Evolutionary conservation across 352 stramenopile species (phyloP), one percentile per base, ranked within the genome.

Genomic region (Phytophthora quininea): DNA sequence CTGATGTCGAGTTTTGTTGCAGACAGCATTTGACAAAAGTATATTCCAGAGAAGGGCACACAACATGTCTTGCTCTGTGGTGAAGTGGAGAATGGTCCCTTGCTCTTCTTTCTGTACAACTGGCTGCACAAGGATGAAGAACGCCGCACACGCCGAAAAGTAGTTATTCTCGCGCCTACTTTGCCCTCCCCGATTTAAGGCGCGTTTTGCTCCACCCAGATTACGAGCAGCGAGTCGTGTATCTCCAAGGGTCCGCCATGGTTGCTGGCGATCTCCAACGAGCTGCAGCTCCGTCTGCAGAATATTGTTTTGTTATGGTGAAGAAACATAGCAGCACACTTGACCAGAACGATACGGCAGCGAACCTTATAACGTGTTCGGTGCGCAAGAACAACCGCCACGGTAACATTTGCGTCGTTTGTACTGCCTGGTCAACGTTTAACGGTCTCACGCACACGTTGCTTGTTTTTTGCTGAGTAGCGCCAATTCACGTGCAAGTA

Each of bases 1-100:
- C 24, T 37, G 31, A 48, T 19, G 47, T 37, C 24, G 15, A 12
- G 57, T 49, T 33, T 62, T 62, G 4, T 61, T 58, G 31, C 37
- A 96, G 80, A 93, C 85, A 2, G 82, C 77, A 8, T 92, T 93
- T 51, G 84, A 93, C 51, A 91, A 90, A 88, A 88, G 35, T 93
- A 93, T 62, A 63, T 67, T 1, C 77, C 79, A 0, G 79, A 90
- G 40, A 88, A 81, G 29, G 74, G 79, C 43, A 77, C 88, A 1
- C 77, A 92, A 57, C 89, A 96, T 48, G 74, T 95, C 0, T 53
- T 95, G 4, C 60, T 96, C n/a, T 91, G 82, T 11, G 89, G 87
- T 3, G 87, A 96, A 48, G 80, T 95, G 38, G 73, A 91, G 19
- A 83, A 91, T 38, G 73, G 80, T 14, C 76, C 80, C 1, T 74